Percentiles rank a stretch among this genome's conserved stretches.
Evolutionary conservation across 345 rosid species (phyloP).

Genomic region (Sonneratia caseolaris): DNA sequence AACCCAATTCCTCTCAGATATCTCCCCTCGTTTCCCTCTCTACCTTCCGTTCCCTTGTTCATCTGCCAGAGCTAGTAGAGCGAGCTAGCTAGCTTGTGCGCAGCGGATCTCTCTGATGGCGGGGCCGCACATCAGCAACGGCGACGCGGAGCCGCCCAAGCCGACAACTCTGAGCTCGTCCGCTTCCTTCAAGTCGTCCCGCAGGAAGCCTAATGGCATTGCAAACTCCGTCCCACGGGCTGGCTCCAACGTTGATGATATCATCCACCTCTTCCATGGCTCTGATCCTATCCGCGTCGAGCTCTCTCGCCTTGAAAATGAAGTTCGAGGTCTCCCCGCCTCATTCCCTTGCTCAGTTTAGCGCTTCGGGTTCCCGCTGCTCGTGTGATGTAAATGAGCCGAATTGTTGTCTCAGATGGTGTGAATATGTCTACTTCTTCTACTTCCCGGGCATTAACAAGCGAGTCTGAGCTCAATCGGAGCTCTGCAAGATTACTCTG

Average conservation of each 20-base stretch:
- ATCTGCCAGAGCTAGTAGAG: not conserved
- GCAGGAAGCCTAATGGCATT: conserved; percentile 23
- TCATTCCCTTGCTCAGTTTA: not conserved
- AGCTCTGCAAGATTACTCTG: not conserved
- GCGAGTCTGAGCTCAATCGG: not conserved
- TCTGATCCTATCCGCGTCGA: conserved; percentile 47
- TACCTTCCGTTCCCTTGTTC: not conserved
- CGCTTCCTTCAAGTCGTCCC: conserved; percentile 31
- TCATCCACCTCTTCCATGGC: conserved; percentile 35
- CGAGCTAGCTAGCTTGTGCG: not conserved
- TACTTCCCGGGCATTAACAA: not conserved
- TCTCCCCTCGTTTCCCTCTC: conserved; percentile 7
- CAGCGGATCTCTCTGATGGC: conserved; percentile 27
- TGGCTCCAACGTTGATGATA: conserved; percentile 31
- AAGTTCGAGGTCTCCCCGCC: conserved; percentile 22
- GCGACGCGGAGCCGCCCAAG: conserved; percentile 18
- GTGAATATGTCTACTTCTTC: not conserved
- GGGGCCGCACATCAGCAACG: conserved; percentile 20
- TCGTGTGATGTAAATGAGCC: not conserved
- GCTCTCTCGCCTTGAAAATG: conserved; percentile 42
- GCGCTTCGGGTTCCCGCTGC: not conserved
- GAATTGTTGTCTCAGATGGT: not conserved
- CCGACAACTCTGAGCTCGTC: conserved; percentile 18
- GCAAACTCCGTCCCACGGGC: conserved; percentile 15
- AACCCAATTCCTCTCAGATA: not conserved